A percentile compares a stretch with the other conserved stretches of the same genome.
Evolutionary conservation across 495 filamentous ascomycete genomes (phyloP).

Genomic region (Letharia columbiana): DNA sequence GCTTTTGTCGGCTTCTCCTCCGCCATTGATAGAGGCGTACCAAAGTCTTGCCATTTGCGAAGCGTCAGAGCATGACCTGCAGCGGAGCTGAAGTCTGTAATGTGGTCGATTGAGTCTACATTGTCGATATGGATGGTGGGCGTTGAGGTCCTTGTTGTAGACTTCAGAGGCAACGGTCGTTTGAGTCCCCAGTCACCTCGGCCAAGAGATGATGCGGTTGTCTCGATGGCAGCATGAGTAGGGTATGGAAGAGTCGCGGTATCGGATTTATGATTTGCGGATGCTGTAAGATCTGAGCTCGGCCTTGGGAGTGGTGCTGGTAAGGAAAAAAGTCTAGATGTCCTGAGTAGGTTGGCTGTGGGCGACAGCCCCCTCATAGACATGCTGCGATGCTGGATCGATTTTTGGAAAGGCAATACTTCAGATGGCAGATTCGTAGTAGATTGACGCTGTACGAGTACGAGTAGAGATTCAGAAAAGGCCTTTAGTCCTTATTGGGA

Average conservation of each 20-base stretch:
- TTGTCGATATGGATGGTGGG: conserved; percentile 62
- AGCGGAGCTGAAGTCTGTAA: conserved; percentile 83
- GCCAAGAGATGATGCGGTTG: conserved; percentile 60
- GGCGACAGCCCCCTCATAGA: conserved; percentile 46
- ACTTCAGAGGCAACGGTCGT: conserved; percentile 64
- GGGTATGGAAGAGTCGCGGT: conserved; percentile 70
- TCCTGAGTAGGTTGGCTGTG: conserved; percentile 54
- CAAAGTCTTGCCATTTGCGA: conserved; percentile 78
- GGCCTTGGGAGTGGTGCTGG: conserved; percentile 47
- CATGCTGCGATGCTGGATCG: conserved; percentile 29
- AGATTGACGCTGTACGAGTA: background rate
- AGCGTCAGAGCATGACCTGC: conserved; percentile 74
- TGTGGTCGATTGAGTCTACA: conserved; percentile 81
- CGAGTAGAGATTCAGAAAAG: too few species aligned
- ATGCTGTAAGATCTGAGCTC: conserved; percentile 34
- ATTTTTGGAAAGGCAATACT: background rate
- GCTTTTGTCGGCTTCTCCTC: conserved; percentile 24
- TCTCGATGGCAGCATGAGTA: conserved; percentile 77
- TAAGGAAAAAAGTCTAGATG: conserved; percentile 57
- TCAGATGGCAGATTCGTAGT: too few species aligned
- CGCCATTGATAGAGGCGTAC: conserved; percentile 53
- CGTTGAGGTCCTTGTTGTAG: conserved; percentile 57
- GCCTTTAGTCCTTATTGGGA: background rate
- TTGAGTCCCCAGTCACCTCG: conserved; percentile 95
- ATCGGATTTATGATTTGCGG: conserved; percentile 42